These are phyloP conservation scores for Fomes fomentarius DNA, from an alignment of 1,284 basidiomycete species.

Conservation along the genomic window DNA sequence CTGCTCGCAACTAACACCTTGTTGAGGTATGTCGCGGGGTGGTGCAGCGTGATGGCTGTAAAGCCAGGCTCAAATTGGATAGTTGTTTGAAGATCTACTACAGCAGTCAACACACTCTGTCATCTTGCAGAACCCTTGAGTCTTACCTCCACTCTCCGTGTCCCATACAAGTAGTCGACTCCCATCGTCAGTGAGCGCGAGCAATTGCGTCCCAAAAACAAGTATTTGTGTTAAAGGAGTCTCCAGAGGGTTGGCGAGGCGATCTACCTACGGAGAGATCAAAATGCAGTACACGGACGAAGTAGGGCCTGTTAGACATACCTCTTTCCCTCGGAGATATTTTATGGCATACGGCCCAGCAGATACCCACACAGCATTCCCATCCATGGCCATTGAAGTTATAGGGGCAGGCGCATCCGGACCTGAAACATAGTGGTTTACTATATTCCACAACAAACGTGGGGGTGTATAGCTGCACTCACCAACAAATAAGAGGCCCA, in stretches of 20 bases:
- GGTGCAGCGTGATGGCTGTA: constrained; percentile 82
- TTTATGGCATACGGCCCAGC: constrained; percentile 75
- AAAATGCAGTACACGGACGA: constrained; percentile 13
- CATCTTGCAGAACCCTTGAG: no score
- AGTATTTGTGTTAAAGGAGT: constrained; percentile 63
- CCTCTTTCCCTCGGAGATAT: constrained; percentile 89
- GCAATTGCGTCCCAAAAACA: constrained; percentile 80
- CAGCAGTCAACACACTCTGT: not conserved
- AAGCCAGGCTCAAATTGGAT: constrained; percentile 82
- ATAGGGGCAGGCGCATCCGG: constrained; percentile 80
- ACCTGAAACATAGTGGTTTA: constrained; percentile 50
- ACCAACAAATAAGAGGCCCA: constrained; percentile 94
- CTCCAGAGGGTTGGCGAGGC: constrained; percentile 65
- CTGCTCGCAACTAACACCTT: constrained; percentile 88
- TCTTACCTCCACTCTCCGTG: constrained; percentile 58
- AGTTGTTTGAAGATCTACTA: constrained; percentile 57
- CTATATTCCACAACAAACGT: constrained; percentile 1
- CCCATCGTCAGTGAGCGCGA: constrained; percentile 84
- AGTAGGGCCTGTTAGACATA: constrained; percentile 35
- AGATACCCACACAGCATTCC: constrained; percentile 85
- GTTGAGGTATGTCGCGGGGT: constrained; percentile 97
- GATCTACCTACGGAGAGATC: constrained; percentile 44
- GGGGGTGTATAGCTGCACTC: constrained; percentile 35
- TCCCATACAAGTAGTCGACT: constrained; percentile 85
- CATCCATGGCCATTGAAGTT: constrained; percentile 79